Evolutionary conservation across 257 asterid genomes (phyloP).

Genomic region (Sherardia arvensis): DNA sequence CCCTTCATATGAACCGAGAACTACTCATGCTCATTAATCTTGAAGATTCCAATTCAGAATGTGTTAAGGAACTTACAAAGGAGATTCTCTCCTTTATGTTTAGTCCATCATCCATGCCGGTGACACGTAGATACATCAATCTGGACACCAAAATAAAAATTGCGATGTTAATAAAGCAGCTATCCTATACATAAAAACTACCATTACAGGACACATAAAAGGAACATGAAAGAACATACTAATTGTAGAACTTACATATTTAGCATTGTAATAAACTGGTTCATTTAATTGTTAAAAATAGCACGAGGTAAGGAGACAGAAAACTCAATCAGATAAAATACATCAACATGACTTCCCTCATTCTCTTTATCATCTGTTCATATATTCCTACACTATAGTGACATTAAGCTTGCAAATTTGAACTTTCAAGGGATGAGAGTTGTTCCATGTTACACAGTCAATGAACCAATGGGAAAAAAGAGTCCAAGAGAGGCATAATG

Average conservation of each 20-base stretch:
- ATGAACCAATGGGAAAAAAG: neutral
- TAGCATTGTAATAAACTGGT: neutral
- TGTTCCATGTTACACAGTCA: neutral
- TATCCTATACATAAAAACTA: neutral
- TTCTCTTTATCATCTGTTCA: too few species aligned
- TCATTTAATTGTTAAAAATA: neutral
- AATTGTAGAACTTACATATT: neutral
- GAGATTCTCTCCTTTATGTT: conserved; percentile 72
- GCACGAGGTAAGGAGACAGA: neutral
- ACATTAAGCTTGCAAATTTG: neutral
- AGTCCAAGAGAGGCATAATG: neutral
- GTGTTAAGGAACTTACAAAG: conserved; percentile 46
- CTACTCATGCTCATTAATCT: neutral
- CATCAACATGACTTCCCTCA: neutral
- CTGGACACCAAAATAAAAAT: conserved; percentile 29
- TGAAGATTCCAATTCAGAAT: neutral
- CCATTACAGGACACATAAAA: neutral
- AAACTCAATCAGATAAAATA: neutral
- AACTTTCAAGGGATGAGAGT: neutral
- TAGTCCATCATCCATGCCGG: conserved; percentile 93
- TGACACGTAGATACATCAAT: conserved; percentile 71
- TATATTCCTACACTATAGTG: neutral
- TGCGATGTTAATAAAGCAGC: conserved; percentile 3
- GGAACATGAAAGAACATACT: neutral
- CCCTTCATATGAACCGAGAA: neutral